Percentiles rank a stretch among this genome's conserved stretches.
Evolutionary conservation across 1,284 basidiomycete species (phyloP).

Genomic region (Trametes hirsuta): DNA sequence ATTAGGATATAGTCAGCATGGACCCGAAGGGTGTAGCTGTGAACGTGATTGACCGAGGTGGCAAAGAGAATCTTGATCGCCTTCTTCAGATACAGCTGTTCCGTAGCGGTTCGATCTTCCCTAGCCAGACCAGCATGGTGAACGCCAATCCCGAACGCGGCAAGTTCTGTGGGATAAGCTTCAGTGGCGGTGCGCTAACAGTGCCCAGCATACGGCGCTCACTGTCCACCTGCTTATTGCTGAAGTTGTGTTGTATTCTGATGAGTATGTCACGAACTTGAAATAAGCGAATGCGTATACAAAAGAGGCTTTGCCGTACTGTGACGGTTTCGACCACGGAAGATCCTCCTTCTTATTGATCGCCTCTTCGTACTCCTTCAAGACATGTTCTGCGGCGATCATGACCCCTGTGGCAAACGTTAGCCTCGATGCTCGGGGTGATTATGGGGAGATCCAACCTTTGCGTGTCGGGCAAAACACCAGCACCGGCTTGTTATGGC

Average conservation of each 20-base stretch:
- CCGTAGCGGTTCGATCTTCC: slow-evolving; percentile 71
- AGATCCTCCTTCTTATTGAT: slow-evolving; percentile 51
- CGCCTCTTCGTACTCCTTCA: slow-evolving; percentile 70
- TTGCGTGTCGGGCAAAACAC: slow-evolving; percentile 89
- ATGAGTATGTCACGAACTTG: neutral
- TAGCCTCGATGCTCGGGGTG: neutral
- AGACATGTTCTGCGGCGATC: slow-evolving; percentile 72
- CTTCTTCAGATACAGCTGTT: slow-evolving; percentile 71
- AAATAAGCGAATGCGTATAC: neutral
- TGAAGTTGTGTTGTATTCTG: slow-evolving; percentile 58
- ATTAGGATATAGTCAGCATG: slow-evolving; percentile 12
- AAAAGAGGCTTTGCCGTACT: slow-evolving; percentile 38
- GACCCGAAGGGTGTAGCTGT: neutral
- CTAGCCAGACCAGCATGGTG: slow-evolving; percentile 86
- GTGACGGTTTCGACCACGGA: slow-evolving; percentile 65
- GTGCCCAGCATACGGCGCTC: slow-evolving; percentile 14
- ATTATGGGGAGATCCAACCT: slow-evolving; percentile 45
- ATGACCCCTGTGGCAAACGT: slow-evolving; percentile 56
- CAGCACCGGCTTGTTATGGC: slow-evolving; percentile 77
- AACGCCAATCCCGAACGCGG: slow-evolving; percentile 72
- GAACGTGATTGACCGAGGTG: slow-evolving; percentile 62
- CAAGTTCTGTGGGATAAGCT: slow-evolving; percentile 49
- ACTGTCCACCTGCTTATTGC: slow-evolving; percentile 68
- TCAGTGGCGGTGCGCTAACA: neutral
- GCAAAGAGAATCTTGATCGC: slow-evolving; percentile 70